Evolutionary conservation across 1,284 basidiomycete genomes (phyloP), one percentile per base, ranked within the genome.

Genomic region (Puccinia polysora): DNA sequence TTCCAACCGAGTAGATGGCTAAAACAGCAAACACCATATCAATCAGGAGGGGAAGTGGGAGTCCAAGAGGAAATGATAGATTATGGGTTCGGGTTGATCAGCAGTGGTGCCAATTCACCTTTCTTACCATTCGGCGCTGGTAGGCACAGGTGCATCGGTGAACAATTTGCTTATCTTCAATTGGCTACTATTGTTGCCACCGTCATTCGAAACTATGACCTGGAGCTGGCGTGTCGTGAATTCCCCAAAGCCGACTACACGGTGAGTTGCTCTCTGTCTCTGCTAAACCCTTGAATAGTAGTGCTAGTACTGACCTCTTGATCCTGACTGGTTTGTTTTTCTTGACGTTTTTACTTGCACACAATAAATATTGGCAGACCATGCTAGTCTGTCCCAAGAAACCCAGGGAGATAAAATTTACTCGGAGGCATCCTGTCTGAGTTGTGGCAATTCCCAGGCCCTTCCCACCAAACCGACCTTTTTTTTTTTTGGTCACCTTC

Each of bases 81-180:
- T 81, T 99, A 89, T 77, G 96, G 95, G 0, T 99, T 92, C 80
- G 96, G 95, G 67, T 86, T 78, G 73, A 79, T 82, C 73, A 77
- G 75, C 20, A 81, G 78, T 86, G 77, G 90, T 30, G 79, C 80
- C 18, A 80, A 80, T 72, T 77, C 75, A 15, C 80, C 81, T 32
- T 79, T 58, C 28, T 32, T 63, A 23, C 96, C 95, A 0, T 99
- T 99, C 78, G 96, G 95, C 73, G 94, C 95, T 55, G 95, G 93
- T 30, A 84, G 91, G 76, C 93, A 97, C 82, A 84, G 93, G 72
- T 97, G 94, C 81, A 95, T 96, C 75, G 93, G 93, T 75, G 93
- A 96, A 82, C 90, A 92, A 85, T 98, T 97, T 78, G 96, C 96
- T 15, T 95, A 97, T 80, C 81, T 97, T 69, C 96, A 99, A 81